Conservation (phyloP, 345 rosid genomes). For the Eucalyptus cloeziana region DNA sequence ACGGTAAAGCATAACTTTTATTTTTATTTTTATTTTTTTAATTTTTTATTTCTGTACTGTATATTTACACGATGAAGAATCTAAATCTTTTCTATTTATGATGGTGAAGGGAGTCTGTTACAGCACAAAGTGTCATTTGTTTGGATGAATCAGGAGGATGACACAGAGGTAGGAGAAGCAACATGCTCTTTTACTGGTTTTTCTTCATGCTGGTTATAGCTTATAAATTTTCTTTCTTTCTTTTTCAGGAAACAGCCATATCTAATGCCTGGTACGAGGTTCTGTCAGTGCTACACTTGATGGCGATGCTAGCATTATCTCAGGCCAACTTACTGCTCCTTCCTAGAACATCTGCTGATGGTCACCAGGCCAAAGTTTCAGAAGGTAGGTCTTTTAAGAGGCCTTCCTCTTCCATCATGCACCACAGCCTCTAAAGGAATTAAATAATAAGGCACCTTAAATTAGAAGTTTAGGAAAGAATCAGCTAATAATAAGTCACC, state of each 20-base stretch:
- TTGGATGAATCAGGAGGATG: slow-evolving; percentile 97
- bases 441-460: neutral
- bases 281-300: slow-evolving; percentile 90
- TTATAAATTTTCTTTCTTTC: neutral
- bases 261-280: slow-evolving; percentile 94
- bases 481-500: neutral
- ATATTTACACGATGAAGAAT: neutral
- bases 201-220: neutral
- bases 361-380: slow-evolving; percentile 77
- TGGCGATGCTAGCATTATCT: slow-evolving; percentile 88
- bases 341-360: slow-evolving; percentile 76
- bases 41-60: neutral
- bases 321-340: slow-evolving; percentile 88
- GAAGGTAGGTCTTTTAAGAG: slow-evolving; percentile 48
- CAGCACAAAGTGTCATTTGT: slow-evolving; percentile 71
- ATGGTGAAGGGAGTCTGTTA: slow-evolving; percentile 51
- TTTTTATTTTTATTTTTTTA: too few relatives aligned
- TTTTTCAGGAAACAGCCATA: slow-evolving; percentile 79
- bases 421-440: neutral
- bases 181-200: neutral
- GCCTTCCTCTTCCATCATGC: neutral
- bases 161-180: slow-evolving; percentile 51
- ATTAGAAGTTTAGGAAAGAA: neutral
- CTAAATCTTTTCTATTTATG: neutral
- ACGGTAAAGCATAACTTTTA: slow-evolving; percentile 29